Percentiles rank a stretch among this genome's conserved stretches.
Conservation (phyloP, 495 filamentous ascomycete genomes). For the Aspergillus steynii region DNA sequence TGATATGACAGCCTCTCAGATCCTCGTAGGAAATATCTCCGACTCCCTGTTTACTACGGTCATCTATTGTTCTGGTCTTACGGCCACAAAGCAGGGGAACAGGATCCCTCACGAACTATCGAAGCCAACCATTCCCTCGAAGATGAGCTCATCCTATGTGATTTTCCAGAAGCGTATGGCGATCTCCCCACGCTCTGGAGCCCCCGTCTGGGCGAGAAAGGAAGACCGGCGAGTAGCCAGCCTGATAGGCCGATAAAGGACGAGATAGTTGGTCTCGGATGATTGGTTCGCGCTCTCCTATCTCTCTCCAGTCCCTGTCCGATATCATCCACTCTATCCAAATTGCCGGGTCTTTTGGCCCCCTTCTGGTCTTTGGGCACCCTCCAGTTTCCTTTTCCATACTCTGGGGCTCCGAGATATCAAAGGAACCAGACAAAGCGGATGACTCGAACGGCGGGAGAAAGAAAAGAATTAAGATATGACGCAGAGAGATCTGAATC, state of each 20-base stretch:
- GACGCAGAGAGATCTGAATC: not conserved
- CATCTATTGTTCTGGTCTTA: not conserved
- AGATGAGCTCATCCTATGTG: not conserved
- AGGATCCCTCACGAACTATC: not conserved
- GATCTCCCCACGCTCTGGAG: not conserved
- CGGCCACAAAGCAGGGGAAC: not conserved
- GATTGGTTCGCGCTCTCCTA: not conserved
- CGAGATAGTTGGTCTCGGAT: not conserved
- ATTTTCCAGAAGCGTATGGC: not conserved
- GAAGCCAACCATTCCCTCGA: not conserved
- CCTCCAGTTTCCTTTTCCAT: not conserved
- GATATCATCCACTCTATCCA: not conserved
- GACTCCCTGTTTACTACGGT: not conserved
- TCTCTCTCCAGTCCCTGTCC: not conserved
- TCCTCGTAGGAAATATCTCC: not conserved
- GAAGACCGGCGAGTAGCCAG: not conserved
- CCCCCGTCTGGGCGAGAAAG: not conserved
- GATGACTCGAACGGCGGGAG: not conserved
- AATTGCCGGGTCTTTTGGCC: not conserved
- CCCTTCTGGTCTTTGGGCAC: not conserved
- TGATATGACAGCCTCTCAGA: not conserved
- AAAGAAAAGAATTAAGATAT: not conserved
- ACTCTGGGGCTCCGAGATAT: not conserved
- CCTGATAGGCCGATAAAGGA: not conserved
- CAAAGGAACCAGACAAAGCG: not conserved